phyloP scores from a whole-genome alignment of 495 filamentous ascomycete species.

The Pseudoneurospora amorphoporcata region DNA sequence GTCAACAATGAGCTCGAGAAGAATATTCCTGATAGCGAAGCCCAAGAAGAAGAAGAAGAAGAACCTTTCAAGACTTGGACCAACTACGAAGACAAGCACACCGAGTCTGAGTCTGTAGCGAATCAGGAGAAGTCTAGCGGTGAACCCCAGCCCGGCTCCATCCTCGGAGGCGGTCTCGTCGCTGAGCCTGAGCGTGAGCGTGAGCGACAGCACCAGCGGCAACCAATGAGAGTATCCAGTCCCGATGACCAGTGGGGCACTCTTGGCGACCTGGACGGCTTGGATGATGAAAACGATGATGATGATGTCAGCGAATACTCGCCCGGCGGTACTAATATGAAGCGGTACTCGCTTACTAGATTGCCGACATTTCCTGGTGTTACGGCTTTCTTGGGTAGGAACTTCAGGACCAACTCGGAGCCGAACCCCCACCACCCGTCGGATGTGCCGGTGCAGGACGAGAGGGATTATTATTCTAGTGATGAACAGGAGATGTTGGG shows the following conservation, averaged over 20 bases:
- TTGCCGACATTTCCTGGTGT: neutral
- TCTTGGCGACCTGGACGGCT: neutral
- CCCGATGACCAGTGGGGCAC: neutral
- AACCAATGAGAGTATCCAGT: neutral
- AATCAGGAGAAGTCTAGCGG: neutral
- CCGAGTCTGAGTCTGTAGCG: neutral
- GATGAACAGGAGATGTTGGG: neutral
- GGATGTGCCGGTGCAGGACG: neutral
- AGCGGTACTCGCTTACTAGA: neutral
- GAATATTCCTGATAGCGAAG: neutral
- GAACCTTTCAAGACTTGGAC: neutral
- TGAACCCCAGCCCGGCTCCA: neutral
- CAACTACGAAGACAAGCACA: neutral
- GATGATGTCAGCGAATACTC: neutral
- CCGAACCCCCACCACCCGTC: neutral
- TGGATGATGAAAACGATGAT: neutral
- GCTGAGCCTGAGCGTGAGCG: neutral
- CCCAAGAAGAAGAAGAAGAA: neutral
- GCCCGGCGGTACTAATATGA: neutral
- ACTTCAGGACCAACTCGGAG: neutral
- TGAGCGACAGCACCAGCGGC: neutral
- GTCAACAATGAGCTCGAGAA: neutral
- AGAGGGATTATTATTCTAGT: neutral
- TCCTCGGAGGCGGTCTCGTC: neutral
- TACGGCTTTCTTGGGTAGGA: neutral